Percentiles rank a stretch among this genome's conserved stretches.
Evolutionary conservation across 306 rosid species (phyloP).

Genomic region (Cercis canadensis): DNA sequence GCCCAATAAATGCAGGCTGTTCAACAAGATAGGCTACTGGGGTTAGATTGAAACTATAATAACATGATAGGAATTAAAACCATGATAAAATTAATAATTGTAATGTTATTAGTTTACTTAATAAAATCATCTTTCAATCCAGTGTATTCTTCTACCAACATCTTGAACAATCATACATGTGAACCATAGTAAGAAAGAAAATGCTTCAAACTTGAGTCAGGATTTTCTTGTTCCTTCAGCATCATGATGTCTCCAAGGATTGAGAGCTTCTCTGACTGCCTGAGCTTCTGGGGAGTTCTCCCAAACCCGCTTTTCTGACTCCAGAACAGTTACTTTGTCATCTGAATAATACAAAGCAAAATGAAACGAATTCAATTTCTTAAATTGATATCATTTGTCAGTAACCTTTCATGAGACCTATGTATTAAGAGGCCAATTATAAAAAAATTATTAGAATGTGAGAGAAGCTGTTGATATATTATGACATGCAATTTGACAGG

Average conservation of each 20-base stretch:
- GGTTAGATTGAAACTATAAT: too few relatives aligned
- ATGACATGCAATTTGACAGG: constrained; percentile 11
- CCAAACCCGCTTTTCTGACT: constrained; percentile 81
- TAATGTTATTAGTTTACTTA: too few relatives aligned
- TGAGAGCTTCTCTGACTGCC: constrained; percentile 65
- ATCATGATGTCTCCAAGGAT: constrained; percentile 53
- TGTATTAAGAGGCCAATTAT: constrained; percentile 13
- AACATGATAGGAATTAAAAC: too few relatives aligned
- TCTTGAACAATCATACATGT: constrained; percentile 4
- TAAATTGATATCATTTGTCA: neutral
- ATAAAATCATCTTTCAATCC: neutral
- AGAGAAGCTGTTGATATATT: neutral
- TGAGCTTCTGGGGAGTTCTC: constrained; percentile 85
- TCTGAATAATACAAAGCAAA: constrained; percentile 52
- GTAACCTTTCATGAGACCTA: neutral
- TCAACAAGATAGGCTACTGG: too few relatives aligned
- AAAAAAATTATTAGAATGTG: neutral
- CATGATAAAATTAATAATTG: too few relatives aligned
- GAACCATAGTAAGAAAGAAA: constrained; percentile 10
- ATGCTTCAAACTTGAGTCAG: constrained; percentile 30
- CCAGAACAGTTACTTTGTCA: constrained; percentile 89
- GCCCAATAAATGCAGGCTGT: too few relatives aligned
- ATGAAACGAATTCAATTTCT: constrained; percentile 12
- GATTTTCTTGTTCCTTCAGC: constrained; percentile 40
- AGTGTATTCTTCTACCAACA: too few relatives aligned